These are phyloP conservation scores for Abrus pulchellus DNA, from an alignment of 306 rosid genomes.

Conservation along the genomic window DNA sequence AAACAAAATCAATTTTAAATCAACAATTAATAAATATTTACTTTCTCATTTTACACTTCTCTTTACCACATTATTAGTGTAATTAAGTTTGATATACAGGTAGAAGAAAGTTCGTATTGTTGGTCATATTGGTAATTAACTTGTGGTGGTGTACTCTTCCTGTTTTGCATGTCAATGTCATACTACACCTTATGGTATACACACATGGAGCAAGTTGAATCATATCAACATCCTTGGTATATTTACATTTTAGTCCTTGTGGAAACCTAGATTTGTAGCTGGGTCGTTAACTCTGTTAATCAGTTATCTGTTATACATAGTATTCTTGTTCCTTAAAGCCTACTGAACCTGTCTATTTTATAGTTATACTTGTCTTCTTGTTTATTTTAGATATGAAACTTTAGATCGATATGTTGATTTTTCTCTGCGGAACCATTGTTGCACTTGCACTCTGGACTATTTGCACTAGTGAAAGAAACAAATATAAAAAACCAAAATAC, in stretches of 20 bases:
- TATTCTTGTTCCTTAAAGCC: neutral
- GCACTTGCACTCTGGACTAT: neutral
- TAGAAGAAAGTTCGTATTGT: neutral
- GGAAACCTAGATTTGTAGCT: neutral
- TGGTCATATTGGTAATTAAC: neutral
- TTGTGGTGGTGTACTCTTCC: constrained; percentile 17
- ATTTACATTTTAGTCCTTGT: constrained; percentile 33
- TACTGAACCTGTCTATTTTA: neutral
- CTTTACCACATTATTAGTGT: no score
- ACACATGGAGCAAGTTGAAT: neutral
- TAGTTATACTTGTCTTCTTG: neutral
- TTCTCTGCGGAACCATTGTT: neutral
- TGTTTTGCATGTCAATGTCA: constrained; percentile 9
- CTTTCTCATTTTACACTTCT: no score
- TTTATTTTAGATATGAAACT: neutral
- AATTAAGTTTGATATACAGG: no score
- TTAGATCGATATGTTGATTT: neutral
- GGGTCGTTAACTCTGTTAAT: constrained; percentile 1
- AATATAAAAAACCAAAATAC: neutral
- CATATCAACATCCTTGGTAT: neutral
- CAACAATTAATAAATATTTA: no score
- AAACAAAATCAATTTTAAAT: no score
- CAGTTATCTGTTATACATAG: neutral
- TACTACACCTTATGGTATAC: neutral
- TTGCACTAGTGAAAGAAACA: neutral